Evolutionary conservation across 371 early-diverging fungal species (phyloP), one percentile per base, ranked within the genome.

Genomic region (Coemansia sp.): DNA sequence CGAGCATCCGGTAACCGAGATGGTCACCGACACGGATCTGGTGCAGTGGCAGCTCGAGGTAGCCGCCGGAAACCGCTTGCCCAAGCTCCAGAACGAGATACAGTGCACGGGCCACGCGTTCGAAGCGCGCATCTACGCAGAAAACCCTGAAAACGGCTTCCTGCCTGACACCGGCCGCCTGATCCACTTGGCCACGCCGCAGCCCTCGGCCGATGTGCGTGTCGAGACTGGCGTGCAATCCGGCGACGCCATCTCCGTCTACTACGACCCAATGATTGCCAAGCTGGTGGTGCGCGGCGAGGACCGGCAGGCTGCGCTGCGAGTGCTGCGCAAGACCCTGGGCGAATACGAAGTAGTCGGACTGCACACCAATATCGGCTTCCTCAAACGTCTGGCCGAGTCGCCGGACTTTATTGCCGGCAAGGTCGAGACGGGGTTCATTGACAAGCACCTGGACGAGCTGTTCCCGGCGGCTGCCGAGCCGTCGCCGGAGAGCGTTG

Each of bases 261-360:
- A 95, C 76, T 96, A 96, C 65, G 99, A 92, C 57, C 98, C 98
- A 54, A 98, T 98, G 95, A 97, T 98, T 49, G 91, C 96, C 52
- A 98, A 99, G 77, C 81, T 98, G 47, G 90, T 97, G 52, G 94
- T 94, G 31, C 85, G 84, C 36, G 95, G 94, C 32, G 78, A 84
- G 40, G 88, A 93, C 79, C 88, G 99, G 58, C 83, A 84, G 20
- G 91, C 88, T 45, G 95, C 96, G 0, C 80, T 96, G 57, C 84
- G 92, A 13, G 84, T 86, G 16, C 82, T 96, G 75, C 79, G 89
- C 49, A 87, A 86, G 65, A 90, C 93, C 1, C 77, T 98, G 59
- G 87, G 85, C 36, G 86, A 93, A 63, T 89, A 92, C 49, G 66
- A 86, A 83, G 85, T 95, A 39, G 94, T 90, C 10, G 98, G 98